These are phyloP conservation scores for Tylopilus cervinicoccineus DNA, from an alignment of 768 basidiomycete genomes.

Conservation along the genomic window DNA sequence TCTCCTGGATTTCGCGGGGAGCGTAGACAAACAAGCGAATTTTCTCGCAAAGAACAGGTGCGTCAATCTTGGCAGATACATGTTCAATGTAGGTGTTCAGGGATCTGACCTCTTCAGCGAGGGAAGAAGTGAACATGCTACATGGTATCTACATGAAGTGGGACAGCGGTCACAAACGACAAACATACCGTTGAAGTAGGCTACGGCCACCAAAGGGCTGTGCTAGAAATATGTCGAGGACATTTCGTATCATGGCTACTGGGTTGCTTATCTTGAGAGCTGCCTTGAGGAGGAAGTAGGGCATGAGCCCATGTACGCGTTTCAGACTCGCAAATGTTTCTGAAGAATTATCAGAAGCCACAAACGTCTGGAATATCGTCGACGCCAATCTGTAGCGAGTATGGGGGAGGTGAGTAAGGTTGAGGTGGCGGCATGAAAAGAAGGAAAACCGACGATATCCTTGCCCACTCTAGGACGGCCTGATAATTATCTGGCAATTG, in stretches of 20 bases:
- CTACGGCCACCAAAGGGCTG: constrained; percentile 94
- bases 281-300: constrained; percentile 93
- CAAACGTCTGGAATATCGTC: constrained; percentile 91
- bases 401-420: constrained; percentile 5
- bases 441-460: constrained; percentile 76
- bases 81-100: constrained; percentile 85
- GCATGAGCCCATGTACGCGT: constrained; percentile 93
- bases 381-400: constrained; percentile 71
- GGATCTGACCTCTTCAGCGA: constrained; percentile 83
- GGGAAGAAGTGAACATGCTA: constrained; percentile 93
- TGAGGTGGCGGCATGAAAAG: neutral
- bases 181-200: constrained; percentile 75
- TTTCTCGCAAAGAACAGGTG: constrained; percentile 85
- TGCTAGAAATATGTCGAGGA: constrained; percentile 93
- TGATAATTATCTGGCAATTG: constrained; percentile 81
- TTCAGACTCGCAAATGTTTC: constrained; percentile 86
- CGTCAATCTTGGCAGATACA: constrained; percentile 86
- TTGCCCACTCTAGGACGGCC: constrained; percentile 93
- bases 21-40: constrained; percentile 83
- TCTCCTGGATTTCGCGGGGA: constrained; percentile 80
- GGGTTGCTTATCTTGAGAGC: constrained; percentile 93
- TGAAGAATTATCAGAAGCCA: constrained; percentile 89
- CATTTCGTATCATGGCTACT: constrained; percentile 88
- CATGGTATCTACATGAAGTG: constrained; percentile 5
- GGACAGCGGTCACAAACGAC: neutral